Evolutionary conservation across 805 yeast genomes (phyloP).

Genomic region (Saturnispora saitoi): DNA sequence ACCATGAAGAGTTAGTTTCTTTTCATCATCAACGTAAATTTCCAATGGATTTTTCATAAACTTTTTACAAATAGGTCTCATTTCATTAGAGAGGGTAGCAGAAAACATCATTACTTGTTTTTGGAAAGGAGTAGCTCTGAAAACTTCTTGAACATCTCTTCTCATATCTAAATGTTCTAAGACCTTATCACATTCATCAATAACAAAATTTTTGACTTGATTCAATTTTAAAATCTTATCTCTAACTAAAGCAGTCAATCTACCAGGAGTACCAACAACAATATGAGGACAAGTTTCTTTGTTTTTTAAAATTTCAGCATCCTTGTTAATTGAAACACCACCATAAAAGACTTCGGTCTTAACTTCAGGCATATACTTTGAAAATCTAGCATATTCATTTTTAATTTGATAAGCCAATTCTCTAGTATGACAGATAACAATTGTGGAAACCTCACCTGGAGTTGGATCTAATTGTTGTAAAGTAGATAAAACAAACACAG

Average conservation of each 20-base stretch:
- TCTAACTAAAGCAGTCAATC: constrained; percentile 87
- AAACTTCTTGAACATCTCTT: constrained; percentile 96
- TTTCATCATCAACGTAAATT: constrained; percentile 95
- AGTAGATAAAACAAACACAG: constrained; percentile 92
- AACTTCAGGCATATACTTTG: constrained; percentile 97
- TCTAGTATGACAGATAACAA: constrained; percentile 96
- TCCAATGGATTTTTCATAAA: constrained; percentile 97
- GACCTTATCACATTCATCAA: constrained; percentile 98
- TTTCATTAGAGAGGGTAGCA: constrained; percentile 89
- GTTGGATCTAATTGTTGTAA: constrained; percentile 96
- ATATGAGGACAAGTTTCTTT: constrained; percentile 94
- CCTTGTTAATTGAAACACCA: constrained; percentile 81
- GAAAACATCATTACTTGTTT: constrained; percentile 99
- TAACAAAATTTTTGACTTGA: constrained; percentile 87
- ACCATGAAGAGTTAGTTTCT: constrained; percentile 95
- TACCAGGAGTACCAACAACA: constrained; percentile 97
- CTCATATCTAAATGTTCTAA: constrained; percentile 85
- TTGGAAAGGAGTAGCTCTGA: constrained; percentile 95
- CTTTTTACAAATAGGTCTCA: constrained; percentile 94
- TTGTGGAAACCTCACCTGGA: constrained; percentile 90
- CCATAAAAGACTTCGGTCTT: constrained; percentile 96
- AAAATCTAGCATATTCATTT: constrained; percentile 94
- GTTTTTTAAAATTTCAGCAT: constrained; percentile 79
- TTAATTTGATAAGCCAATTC: constrained; percentile 97
- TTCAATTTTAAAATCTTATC: constrained; percentile 82